Evolutionary conservation across 208 protist genomes (phyloP).

Genomic region (Leishmania martiniquensis): DNA sequence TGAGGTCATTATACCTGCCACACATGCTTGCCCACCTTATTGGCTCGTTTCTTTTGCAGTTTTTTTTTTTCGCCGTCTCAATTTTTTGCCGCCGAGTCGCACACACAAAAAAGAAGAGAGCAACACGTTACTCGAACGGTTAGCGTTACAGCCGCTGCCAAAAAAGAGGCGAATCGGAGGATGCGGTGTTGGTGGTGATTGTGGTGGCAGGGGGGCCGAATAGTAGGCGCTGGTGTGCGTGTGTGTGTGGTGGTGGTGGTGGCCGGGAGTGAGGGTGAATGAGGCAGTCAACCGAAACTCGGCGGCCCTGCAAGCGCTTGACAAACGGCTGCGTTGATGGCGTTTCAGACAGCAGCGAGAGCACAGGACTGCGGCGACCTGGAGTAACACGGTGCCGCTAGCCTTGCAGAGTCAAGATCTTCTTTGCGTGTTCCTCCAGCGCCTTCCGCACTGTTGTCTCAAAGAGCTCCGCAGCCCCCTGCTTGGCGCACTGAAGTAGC

Average conservation of each 20-base stretch:
- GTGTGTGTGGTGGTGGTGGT: too few relatives aligned
- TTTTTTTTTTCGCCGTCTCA: neutral
- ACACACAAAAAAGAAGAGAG: neutral
- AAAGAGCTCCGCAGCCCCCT: conserved; percentile 50
- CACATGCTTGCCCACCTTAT: neutral
- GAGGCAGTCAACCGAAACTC: neutral
- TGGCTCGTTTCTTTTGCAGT: neutral
- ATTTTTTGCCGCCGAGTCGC: neutral
- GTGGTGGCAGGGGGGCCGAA: neutral
- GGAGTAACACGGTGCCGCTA: neutral
- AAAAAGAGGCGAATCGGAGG: neutral
- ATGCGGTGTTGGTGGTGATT: too few relatives aligned
- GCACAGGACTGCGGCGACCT: neutral
- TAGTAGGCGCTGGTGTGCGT: too few relatives aligned
- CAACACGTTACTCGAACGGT: neutral
- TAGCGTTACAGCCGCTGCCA: neutral
- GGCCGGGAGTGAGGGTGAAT: neutral
- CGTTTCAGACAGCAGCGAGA: neutral
- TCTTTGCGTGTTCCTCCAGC: conserved; percentile 59
- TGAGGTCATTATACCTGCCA: neutral
- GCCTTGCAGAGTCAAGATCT: conserved; percentile 50
- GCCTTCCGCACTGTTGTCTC: conserved; percentile 38
- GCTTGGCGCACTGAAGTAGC: conserved; percentile 62
- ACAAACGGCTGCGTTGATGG: neutral
- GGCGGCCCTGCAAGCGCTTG: neutral